phyloP scores from a whole-genome alignment of 352 stramenopile genomes.

The Phytophthora meadii region DNA sequence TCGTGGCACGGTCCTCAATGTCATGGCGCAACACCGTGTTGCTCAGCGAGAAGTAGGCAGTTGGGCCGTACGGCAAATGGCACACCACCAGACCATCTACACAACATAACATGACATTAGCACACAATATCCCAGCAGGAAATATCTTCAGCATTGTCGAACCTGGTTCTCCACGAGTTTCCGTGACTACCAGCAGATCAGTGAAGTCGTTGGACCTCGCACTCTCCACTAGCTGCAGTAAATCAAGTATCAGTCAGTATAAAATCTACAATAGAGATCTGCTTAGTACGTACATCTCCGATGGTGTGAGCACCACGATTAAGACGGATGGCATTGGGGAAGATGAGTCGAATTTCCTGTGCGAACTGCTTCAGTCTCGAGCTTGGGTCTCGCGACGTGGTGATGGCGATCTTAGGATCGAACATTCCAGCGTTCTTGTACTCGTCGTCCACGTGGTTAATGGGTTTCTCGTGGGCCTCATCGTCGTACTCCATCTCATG shows the following conservation, averaged over 20 bases:
- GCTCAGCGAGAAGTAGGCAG: slow-evolving; percentile 98
- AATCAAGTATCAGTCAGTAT: slow-evolving; percentile 2
- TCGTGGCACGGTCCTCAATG: slow-evolving; percentile 95
- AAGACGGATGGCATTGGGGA: slow-evolving; percentile 98
- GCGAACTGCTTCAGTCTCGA: slow-evolving; percentile 99
- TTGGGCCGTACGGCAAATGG: slow-evolving; percentile 98
- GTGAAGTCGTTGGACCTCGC: slow-evolving; percentile 97
- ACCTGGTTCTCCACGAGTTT: slow-evolving; percentile 98
- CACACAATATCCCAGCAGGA: not conserved
- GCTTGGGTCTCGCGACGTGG: slow-evolving; percentile 97
- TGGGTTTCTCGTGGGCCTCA: slow-evolving; percentile 85
- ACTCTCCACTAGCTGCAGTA: slow-evolving; percentile 94
- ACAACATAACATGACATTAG: slow-evolving; percentile 19
- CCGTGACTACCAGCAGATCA: slow-evolving; percentile 98
- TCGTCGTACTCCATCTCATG: slow-evolving; percentile 94
- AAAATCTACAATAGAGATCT: not conserved
- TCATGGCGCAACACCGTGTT: slow-evolving; percentile 98
- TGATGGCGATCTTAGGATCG: slow-evolving; percentile 98
- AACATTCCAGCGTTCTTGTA: slow-evolving; percentile 98
- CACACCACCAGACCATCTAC: slow-evolving; percentile 97
- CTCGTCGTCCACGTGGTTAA: slow-evolving; percentile 98
- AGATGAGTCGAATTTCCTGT: slow-evolving; percentile 99
- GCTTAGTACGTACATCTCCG: slow-evolving; percentile 62
- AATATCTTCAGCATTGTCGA: slow-evolving; percentile 4
- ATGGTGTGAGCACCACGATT: slow-evolving; percentile 98